Evolutionary conservation across 2,329 filamentous ascomycete genomes (phyloP).

Genomic region (Exophiala oligosperma): DNA sequence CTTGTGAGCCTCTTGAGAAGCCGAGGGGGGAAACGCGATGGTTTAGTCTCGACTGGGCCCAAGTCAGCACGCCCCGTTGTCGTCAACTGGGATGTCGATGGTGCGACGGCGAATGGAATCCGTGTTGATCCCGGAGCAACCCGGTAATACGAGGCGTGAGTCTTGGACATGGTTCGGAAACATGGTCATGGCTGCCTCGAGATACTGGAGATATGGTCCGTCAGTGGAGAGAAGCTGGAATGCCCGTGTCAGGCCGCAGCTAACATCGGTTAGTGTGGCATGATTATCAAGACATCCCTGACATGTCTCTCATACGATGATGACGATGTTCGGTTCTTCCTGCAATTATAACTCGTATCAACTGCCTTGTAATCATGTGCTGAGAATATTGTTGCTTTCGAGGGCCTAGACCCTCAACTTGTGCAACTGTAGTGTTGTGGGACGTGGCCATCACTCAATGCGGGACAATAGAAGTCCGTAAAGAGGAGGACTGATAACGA

Average conservation of each 20-base stretch:
- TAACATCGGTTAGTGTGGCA: constrained; percentile 26
- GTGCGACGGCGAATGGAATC: constrained; percentile 13
- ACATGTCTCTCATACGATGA: neutral
- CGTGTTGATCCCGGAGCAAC: constrained; percentile 19
- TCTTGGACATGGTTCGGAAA: constrained; percentile 9
- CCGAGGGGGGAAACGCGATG: neutral
- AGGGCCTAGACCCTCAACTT: too few relatives aligned
- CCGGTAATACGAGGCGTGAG: constrained; percentile 8
- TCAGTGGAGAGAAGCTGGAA: constrained; percentile 13
- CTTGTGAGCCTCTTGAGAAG: neutral
- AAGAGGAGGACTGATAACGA: too few relatives aligned
- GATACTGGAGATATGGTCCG: constrained; percentile 7
- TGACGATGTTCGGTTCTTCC: neutral
- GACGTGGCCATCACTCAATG: too few relatives aligned
- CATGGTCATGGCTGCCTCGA: constrained; percentile 4
- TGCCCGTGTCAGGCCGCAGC: constrained; percentile 11
- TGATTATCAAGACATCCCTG: constrained; percentile 18
- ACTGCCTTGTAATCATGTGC: too few relatives aligned
- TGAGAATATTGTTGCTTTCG: too few relatives aligned
- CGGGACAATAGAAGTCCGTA: too few relatives aligned
- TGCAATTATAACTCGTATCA: neutral
- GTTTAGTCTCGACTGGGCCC: neutral
- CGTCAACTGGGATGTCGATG: neutral
- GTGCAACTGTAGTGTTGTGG: too few relatives aligned
- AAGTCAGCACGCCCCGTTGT: neutral